phyloP scores from a whole-genome alignment of 2,329 filamentous ascomycete genomes.

The Phoma sp. region DNA sequence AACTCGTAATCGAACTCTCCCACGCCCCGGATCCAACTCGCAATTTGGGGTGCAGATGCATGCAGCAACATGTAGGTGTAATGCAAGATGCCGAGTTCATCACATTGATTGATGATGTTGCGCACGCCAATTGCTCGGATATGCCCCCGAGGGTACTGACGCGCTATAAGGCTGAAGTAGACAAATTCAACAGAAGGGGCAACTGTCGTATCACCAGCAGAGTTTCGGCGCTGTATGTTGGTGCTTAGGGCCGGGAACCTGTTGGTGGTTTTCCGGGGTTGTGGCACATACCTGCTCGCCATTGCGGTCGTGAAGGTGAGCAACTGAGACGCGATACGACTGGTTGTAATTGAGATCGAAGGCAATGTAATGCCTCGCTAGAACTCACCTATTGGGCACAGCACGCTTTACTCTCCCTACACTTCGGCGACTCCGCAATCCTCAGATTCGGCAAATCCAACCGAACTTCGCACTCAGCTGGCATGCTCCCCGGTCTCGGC shows the following conservation, averaged over 20 bases:
- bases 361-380: background rate
- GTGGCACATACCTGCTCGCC: slow-evolving; percentile 1
- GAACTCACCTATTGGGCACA: background rate
- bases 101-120: slow-evolving; percentile 8
- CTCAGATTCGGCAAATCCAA: background rate
- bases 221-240: background rate
- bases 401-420: background rate
- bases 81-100: slow-evolving; percentile 11
- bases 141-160: background rate
- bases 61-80: background rate
- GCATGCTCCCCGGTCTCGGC: background rate
- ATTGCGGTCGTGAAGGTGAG: background rate
- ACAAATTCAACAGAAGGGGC: background rate
- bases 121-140: background rate
- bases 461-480: background rate
- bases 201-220: background rate
- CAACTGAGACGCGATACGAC: background rate
- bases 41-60: background rate
- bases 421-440: background rate
- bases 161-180: slow-evolving; percentile 4
- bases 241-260: background rate
- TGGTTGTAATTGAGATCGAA: background rate
- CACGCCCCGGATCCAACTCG: slow-evolving; percentile 1
- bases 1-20: slow-evolving; percentile 9
- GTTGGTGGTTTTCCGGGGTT: background rate